A percentile compares a stretch with the other conserved stretches of the same genome.
Conservation (phyloP, 1,284 basidiomycete genomes). For the Cerrena zonata region DNA sequence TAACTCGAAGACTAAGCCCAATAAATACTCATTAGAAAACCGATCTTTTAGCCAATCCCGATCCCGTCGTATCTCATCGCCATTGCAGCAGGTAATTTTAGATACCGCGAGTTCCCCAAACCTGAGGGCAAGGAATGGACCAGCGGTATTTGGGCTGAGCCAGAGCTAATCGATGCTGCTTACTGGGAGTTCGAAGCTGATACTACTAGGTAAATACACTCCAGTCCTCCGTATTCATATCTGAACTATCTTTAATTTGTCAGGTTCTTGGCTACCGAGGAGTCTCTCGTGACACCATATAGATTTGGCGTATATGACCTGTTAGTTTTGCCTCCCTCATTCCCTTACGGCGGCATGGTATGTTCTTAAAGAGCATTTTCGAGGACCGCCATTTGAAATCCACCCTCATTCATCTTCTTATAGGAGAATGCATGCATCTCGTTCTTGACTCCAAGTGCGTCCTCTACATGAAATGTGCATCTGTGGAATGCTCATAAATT, state of each 20-base stretch:
- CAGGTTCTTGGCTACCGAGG: slow-evolving; percentile 75
- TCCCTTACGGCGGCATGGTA: slow-evolving; percentile 90
- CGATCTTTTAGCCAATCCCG: too few species aligned
- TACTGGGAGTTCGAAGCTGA: slow-evolving; percentile 88
- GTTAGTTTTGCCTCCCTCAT: slow-evolving; percentile 87
- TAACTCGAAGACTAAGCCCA: slow-evolving; percentile 1
- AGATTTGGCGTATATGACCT: slow-evolving; percentile 88
- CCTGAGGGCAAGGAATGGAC: slow-evolving; percentile 66
- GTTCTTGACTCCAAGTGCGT: slow-evolving; percentile 80
- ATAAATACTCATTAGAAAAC: too few species aligned
- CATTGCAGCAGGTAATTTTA: slow-evolving; percentile 78
- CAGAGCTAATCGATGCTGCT: slow-evolving; percentile 71
- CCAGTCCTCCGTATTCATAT: background rate
- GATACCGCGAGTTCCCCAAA: slow-evolving; percentile 63
- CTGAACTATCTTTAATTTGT: background rate
- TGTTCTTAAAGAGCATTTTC: slow-evolving; percentile 18
- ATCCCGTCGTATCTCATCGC: slow-evolving; percentile 87
- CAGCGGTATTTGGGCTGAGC: slow-evolving; percentile 86
- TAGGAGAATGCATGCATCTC: slow-evolving; percentile 81
- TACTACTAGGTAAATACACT: slow-evolving; percentile 58
- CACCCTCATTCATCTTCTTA: background rate
- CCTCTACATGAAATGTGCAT: background rate
- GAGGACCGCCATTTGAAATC: too few species aligned
- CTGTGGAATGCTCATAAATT: background rate
- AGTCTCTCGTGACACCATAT: slow-evolving; percentile 71